phyloP scores from a whole-genome alignment of 192 early-diverging fungal genomes.

The Linnemannia elongata region DNA sequence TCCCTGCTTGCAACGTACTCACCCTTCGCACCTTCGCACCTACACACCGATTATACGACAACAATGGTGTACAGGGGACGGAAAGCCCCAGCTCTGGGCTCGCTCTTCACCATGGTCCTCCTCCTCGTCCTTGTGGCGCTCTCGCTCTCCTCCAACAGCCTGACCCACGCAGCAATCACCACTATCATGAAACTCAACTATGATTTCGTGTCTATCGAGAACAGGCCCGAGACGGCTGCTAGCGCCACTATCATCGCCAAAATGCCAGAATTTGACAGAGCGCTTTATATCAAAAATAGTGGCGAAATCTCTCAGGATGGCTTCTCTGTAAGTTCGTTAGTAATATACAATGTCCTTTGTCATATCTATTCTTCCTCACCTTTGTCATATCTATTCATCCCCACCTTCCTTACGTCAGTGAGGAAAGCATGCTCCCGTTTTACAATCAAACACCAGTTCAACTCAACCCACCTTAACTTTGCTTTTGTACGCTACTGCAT shows the following conservation, averaged over 20 bases:
- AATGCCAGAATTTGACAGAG: not conserved
- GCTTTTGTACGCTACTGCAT: not conserved
- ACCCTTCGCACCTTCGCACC: too few relatives aligned
- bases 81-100: not conserved
- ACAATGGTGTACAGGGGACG: not conserved
- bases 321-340: constrained; percentile 19
- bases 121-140: constrained; percentile 7
- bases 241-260: not conserved
- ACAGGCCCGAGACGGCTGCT: constrained; percentile 3
- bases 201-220: constrained; percentile 26
- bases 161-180: constrained; percentile 13
- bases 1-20: too few relatives aligned
- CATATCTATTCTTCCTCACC: too few relatives aligned
- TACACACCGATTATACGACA: too few relatives aligned
- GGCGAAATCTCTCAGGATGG: constrained; percentile 24
- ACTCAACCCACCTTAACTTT: not conserved
- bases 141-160: constrained; percentile 8
- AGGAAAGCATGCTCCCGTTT: not conserved
- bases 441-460: not conserved
- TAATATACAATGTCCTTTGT: not conserved
- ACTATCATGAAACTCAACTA: constrained; percentile 9
- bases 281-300: constrained; percentile 5
- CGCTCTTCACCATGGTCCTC: not conserved
- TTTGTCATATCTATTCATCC: not conserved
- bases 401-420: not conserved